These are phyloP conservation scores for Epichloe amarillans DNA, from an alignment of 2,329 filamentous ascomycete genomes.

Conservation along the genomic window DNA sequence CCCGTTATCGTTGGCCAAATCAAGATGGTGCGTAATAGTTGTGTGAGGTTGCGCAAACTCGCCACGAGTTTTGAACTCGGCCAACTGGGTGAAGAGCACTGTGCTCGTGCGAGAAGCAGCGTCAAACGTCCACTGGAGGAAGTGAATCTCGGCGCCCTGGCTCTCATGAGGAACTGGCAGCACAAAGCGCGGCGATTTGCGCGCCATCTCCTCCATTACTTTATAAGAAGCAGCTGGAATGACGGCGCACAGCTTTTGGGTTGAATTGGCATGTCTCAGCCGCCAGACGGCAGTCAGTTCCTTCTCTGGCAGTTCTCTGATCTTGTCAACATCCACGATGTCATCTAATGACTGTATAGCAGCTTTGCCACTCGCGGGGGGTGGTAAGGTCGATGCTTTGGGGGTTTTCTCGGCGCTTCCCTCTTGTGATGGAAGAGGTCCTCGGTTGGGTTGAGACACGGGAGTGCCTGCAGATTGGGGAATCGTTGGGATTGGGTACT, in stretches of 20 bases:
- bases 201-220: slow-evolving; percentile 58
- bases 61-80: slow-evolving; percentile 81
- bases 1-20: slow-evolving; percentile 60
- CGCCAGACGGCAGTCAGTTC: slow-evolving; percentile 88
- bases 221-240: slow-evolving; percentile 64
- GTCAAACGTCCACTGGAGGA: slow-evolving; percentile 92
- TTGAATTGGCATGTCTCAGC: slow-evolving; percentile 62
- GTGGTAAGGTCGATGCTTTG: neutral
- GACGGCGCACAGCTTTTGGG: slow-evolving; percentile 68
- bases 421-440: slow-evolving; percentile 14
- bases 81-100: slow-evolving; percentile 86
- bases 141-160: slow-evolving; percentile 80
- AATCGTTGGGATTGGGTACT: slow-evolving; percentile 23
- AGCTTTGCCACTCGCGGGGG: neutral
- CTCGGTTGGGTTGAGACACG: slow-evolving; percentile 22
- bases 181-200: slow-evolving; percentile 73
- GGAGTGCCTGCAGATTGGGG: slow-evolving; percentile 24
- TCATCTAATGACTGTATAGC: slow-evolving; percentile 34
- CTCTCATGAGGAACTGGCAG: slow-evolving; percentile 63
- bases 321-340: slow-evolving; percentile 68
- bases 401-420: slow-evolving; percentile 11
- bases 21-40: slow-evolving; percentile 80
- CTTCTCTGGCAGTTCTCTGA: slow-evolving; percentile 54
- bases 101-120: slow-evolving; percentile 48
- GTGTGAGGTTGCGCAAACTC: slow-evolving; percentile 89